Conservation (phyloP, 495 filamentous ascomycete genomes). For the Xylaria flabelliformis region DNA sequence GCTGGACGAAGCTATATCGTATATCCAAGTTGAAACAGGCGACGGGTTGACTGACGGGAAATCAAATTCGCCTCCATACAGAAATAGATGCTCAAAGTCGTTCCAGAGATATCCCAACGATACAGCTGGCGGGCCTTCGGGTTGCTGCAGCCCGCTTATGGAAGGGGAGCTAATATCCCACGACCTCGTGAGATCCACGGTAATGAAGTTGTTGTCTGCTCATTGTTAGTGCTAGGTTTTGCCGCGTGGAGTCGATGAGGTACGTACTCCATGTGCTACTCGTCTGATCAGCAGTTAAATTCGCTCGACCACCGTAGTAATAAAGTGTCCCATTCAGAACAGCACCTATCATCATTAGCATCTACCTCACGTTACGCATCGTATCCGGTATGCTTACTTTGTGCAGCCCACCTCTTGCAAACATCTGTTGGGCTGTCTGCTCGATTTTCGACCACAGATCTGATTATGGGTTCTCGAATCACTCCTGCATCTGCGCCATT, state of each 20-base stretch:
- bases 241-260: too few species aligned
- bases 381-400: conserved; percentile 51
- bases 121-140: conserved; percentile 71
- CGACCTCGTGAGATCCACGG: conserved; percentile 66
- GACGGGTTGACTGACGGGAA: conserved; percentile 58
- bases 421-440: conserved; percentile 58
- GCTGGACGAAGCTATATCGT: conserved; percentile 59
- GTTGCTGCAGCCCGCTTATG: conserved; percentile 64
- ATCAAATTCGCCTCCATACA: conserved; percentile 77
- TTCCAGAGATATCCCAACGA: conserved; percentile 76
- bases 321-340: conserved; percentile 75
- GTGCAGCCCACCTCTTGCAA: conserved; percentile 73
- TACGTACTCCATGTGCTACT: conserved; percentile 69
- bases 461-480: conserved; percentile 38
- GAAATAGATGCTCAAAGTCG: conserved; percentile 66
- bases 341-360: conserved; percentile 45
- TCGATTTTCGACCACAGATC: conserved; percentile 44
- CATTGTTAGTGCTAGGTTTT: conserved; percentile 32
- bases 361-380: neutral
- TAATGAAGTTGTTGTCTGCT: conserved; percentile 72
- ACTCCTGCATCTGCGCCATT: conserved; percentile 55
- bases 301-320: conserved; percentile 74
- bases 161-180: conserved; percentile 72
- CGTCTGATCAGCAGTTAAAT: conserved; percentile 56
- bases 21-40: conserved; percentile 68